Evolutionary conservation across 2,329 filamentous ascomycete species (phyloP).

Genomic region (Gnomoniopsis sp.): DNA sequence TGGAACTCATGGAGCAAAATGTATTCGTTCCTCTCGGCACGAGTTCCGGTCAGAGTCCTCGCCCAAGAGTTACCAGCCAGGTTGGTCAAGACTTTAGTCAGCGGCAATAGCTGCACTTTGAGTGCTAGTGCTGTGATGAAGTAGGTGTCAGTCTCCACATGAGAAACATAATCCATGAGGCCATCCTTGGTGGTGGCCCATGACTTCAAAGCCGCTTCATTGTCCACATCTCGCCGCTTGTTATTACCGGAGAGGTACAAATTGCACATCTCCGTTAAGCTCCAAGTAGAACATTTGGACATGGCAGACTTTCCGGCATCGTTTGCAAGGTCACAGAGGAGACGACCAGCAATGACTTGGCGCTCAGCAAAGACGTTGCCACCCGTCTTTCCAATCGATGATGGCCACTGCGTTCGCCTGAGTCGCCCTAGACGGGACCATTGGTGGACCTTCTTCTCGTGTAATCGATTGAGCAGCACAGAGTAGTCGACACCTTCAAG

Average conservation of each 20-base stretch:
- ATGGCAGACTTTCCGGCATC: conserved; percentile 96
- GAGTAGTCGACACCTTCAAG: conserved; percentile 98
- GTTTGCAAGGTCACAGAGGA: conserved; percentile 92
- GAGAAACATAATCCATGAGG: conserved; percentile 87
- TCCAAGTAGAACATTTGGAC: conserved; percentile 98
- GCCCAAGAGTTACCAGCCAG: conserved; percentile 98
- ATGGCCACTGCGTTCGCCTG: conserved; percentile 80
- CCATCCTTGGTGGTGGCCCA: conserved; percentile 84
- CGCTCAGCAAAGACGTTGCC: conserved; percentile 92
- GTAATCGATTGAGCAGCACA: conserved; percentile 78
- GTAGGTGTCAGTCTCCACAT: conserved; percentile 93
- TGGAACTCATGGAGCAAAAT: conserved; percentile 97
- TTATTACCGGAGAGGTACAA: conserved; percentile 76
- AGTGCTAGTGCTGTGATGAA: conserved; percentile 90
- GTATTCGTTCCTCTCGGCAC: conserved; percentile 97
- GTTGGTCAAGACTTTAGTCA: conserved; percentile 95
- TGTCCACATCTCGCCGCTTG: conserved; percentile 79
- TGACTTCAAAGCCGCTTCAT: conserved; percentile 78
- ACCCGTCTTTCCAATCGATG: conserved; percentile 78
- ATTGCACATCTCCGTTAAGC: conserved; percentile 93
- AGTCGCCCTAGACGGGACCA: conserved; percentile 93
- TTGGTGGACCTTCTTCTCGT: conserved; percentile 85
- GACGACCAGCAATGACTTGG: conserved; percentile 80
- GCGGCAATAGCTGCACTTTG: conserved; percentile 83
- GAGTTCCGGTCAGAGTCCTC: conserved; percentile 88